These are phyloP conservation scores for Tricholoma flavovirens DNA, from an alignment of 768 basidiomycete genomes.

Conservation along the genomic window DNA sequence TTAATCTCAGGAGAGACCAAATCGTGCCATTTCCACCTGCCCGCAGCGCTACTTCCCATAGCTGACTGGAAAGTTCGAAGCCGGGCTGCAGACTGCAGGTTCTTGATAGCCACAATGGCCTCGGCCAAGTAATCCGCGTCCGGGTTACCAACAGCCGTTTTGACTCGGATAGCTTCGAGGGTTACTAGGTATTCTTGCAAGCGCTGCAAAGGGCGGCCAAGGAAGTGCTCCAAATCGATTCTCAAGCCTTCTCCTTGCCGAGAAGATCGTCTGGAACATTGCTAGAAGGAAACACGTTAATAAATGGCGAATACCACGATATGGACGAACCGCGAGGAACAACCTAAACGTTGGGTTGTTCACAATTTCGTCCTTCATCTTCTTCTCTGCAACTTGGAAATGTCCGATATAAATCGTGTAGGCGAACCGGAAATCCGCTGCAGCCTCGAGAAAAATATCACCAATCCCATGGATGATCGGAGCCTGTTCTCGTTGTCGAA, in stretches of 20 bases:
- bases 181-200: constrained; percentile 79
- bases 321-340: constrained; percentile 82
- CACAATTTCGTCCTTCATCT: constrained; percentile 82
- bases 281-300: constrained; percentile 20
- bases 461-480: constrained; percentile 83
- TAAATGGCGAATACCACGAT: neutral
- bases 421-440: constrained; percentile 78
- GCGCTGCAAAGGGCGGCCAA: constrained; percentile 76
- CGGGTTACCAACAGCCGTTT: constrained; percentile 74
- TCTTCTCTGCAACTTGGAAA: constrained; percentile 79
- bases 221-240: constrained; percentile 70
- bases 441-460: constrained; percentile 82
- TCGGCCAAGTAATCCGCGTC: constrained; percentile 78
- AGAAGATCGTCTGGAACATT: constrained; percentile 35
- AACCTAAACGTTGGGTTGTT: constrained; percentile 73
- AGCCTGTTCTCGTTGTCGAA: constrained; percentile 80
- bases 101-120: constrained; percentile 80
- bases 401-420: constrained; percentile 86
- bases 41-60: constrained; percentile 75
- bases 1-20: constrained; percentile 66
- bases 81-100: constrained; percentile 74
- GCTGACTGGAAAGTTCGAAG: constrained; percentile 86
- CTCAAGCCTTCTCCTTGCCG: constrained; percentile 34
- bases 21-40: constrained; percentile 90
- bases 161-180: constrained; percentile 80